Evolutionary conservation across 345 rosid genomes (phyloP).

Genomic region (Carallia brachiata): DNA sequence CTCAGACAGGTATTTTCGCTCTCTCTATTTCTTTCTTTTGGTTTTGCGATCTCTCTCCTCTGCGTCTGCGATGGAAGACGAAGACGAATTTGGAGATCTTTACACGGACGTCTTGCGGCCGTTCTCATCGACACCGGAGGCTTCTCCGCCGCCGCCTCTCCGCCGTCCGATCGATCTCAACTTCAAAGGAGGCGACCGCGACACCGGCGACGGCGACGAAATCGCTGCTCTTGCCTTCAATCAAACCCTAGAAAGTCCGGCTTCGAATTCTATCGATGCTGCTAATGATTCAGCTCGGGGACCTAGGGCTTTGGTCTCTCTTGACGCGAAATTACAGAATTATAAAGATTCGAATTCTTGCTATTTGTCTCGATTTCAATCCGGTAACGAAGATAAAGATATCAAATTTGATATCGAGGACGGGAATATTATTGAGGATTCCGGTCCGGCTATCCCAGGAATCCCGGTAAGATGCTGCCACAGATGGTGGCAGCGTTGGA

Average conservation of each 20-base stretch:
- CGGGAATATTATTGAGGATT: slow-evolving; percentile 31
- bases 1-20: too few species aligned
- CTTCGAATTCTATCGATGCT: slow-evolving; percentile 7
- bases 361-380: neutral
- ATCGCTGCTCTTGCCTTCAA: too few species aligned
- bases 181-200: slow-evolving; percentile 27
- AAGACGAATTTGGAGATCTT: slow-evolving; percentile 99
- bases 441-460: slow-evolving; percentile 54
- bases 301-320: slow-evolving; percentile 46
- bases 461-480: slow-evolving; percentile 20
- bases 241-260: too few species aligned
- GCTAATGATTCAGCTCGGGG: slow-evolving; percentile 25
- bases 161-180: slow-evolving; percentile 62
- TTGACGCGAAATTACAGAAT: slow-evolving; percentile 20
- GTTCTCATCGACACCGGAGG: slow-evolving; percentile 35
- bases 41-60: slow-evolving; percentile 2
- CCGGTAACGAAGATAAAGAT: slow-evolving; percentile 32
- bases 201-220: slow-evolving; percentile 1
- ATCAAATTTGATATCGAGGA: slow-evolving; percentile 86
- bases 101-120: slow-evolving; percentile 80
- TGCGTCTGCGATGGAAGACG: slow-evolving; percentile 65
- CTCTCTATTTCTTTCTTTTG: neutral
- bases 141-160: slow-evolving; percentile 27
- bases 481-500: neutral
- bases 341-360: slow-evolving; percentile 14